These are phyloP conservation scores for Orbilia brochopaga DNA, from an alignment of 2,329 filamentous ascomycete species.

Conservation along the genomic window DNA sequence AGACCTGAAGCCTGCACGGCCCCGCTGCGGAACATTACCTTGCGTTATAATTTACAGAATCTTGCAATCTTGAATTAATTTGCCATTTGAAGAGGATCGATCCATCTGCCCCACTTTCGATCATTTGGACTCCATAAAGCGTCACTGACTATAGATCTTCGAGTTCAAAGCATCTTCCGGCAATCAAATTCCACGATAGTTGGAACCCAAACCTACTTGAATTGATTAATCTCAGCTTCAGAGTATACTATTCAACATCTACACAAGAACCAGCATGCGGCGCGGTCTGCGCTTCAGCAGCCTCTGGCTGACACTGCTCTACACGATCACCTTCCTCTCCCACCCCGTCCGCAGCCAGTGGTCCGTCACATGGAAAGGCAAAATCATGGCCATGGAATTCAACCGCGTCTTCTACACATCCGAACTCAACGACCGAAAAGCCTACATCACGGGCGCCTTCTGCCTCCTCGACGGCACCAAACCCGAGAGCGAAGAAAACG, in stretches of 20 bases:
- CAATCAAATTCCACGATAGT: too few relatives aligned
- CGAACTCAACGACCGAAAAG: neutral
- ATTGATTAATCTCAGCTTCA: neutral
- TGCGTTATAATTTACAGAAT: neutral
- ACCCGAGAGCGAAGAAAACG: neutral
- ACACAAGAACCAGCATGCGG: neutral
- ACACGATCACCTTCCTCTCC: neutral
- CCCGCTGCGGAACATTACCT: neutral
- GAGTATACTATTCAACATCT: neutral
- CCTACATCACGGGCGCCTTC: constrained; percentile 7
- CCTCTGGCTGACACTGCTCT: neutral
- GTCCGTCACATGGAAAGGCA: constrained; percentile 16
- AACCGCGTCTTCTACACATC: constrained; percentile 14
- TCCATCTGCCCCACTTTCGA: too few relatives aligned
- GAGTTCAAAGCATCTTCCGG: too few relatives aligned
- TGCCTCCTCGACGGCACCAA: constrained; percentile 32
- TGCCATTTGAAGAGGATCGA: too few relatives aligned
- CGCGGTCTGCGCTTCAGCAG: neutral
- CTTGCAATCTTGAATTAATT: neutral
- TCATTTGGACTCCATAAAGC: too few relatives aligned
- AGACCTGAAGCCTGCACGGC: neutral
- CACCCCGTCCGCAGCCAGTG: neutral
- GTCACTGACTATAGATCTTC: too few relatives aligned
- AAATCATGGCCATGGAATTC: constrained; percentile 30
- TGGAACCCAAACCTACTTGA: neutral